These are phyloP conservation scores for Agaricales sp. DNA, from an alignment of 1,284 basidiomycete genomes.

Conservation along the genomic window DNA sequence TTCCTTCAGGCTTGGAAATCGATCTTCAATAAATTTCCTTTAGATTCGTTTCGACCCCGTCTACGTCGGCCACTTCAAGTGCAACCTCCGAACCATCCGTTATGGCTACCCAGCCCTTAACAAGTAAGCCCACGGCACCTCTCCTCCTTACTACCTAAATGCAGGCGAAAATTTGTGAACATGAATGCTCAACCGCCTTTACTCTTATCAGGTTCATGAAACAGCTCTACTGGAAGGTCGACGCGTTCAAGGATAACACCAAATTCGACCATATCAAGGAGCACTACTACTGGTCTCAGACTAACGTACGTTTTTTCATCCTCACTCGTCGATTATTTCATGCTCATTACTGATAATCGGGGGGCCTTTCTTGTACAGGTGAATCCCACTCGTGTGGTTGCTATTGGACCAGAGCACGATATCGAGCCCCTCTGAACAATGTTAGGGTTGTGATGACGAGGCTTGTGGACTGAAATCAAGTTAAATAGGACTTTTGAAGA, in stretches of 20 bases:
- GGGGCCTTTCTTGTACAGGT: conserved; percentile 32
- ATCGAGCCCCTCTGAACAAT: conserved; percentile 66
- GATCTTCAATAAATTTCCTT: background rate
- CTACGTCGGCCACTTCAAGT: conserved; percentile 92
- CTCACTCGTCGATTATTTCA: background rate
- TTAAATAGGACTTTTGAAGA: too few relatives aligned
- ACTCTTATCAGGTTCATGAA: conserved; percentile 58
- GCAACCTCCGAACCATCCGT: conserved; percentile 75
- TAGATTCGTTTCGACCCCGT: conserved; percentile 68
- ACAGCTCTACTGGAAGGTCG: conserved; percentile 85
- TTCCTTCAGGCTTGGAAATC: background rate
- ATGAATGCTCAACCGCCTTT: conserved; percentile 4
- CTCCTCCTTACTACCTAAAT: too few relatives aligned
- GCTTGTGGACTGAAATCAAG: too few relatives aligned
- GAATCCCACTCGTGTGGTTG: conserved; percentile 68
- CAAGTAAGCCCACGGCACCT: conserved; percentile 28
- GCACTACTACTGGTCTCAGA: conserved; percentile 75
- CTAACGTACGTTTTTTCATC: conserved; percentile 26
- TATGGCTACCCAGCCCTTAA: conserved; percentile 77
- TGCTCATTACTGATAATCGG: background rate
- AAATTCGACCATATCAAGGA: conserved; percentile 85
- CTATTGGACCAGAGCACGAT: conserved; percentile 61
- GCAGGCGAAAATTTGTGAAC: background rate
- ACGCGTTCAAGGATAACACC: conserved; percentile 84
- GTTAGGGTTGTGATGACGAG: too few relatives aligned